Evolutionary conservation across 2,329 filamentous ascomycete genomes (phyloP), one percentile per base, ranked within the genome.

Genomic region (Xylaria hypoxylon): DNA sequence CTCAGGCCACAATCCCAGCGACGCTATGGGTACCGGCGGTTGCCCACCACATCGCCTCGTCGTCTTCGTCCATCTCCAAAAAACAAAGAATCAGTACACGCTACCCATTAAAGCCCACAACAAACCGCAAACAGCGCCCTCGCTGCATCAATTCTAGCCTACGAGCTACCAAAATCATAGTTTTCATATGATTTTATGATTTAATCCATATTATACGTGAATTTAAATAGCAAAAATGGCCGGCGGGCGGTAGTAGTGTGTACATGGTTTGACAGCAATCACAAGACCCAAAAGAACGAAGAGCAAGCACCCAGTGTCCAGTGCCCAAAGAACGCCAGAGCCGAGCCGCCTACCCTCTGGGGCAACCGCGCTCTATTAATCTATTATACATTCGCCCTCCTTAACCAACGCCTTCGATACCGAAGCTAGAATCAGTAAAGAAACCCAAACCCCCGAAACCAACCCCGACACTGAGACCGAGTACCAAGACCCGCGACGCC

Each of bases 241-340:
- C 44, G 53, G 4, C 55, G 35, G 53, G 4, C 55, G 35, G 45
- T 60, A 60, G 33, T 44, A 3, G 57, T 33, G 33, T 53, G 58
- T 64, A 68, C 50, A 62, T 53, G 55, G 51, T 59, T 58, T 40
- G 19, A 63, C 51, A 58, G 13, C 51, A 65, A 64, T 68, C 58
- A 70, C 70, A 63, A 74, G 65, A 71, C 69, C 71, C 67, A 62
- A 69, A 74, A 68, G 62, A 66, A 53, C 65, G 67, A 66, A 57
- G 65, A 68, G 66, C 68, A 48, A 50, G n/a, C 45, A 59, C 59
- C 22, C 55, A 26, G 7, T 26, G 4, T 62, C 73, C 71, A 70
- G n/a, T n/a, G n/a, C n/a, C n/a, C 56, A 59, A 69, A 70, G 55
- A 64, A 57, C 63, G 56, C 64, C 59, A 48, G 47, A 28, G 51